Evolutionary conservation across 768 basidiomycete species (phyloP).

Genomic region (Pisolithus tinctorius): DNA sequence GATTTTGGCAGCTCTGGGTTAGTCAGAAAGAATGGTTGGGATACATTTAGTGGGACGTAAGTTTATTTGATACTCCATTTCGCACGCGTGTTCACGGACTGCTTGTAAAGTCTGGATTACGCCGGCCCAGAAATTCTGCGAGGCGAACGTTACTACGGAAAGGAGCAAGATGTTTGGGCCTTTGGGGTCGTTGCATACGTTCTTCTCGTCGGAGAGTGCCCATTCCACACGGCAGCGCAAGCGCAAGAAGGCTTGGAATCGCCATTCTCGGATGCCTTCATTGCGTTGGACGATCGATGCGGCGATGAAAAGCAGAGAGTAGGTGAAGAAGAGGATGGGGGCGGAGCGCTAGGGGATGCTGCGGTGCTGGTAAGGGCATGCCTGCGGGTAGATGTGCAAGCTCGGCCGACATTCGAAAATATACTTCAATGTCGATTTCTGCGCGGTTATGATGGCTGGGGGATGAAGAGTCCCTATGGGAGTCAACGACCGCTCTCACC

Average conservation of each 20-base stretch:
- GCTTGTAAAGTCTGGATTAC: constrained; percentile 66
- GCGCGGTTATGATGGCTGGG: constrained; percentile 73
- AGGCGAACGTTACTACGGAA: constrained; percentile 91
- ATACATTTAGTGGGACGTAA: constrained; percentile 89
- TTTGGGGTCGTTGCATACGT: constrained; percentile 97
- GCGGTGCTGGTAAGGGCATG: constrained; percentile 80
- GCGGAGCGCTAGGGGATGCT: constrained; percentile 79
- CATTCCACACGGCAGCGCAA: constrained; percentile 85
- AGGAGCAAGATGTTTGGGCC: constrained; percentile 98
- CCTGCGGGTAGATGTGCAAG: constrained; percentile 67
- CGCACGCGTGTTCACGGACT: constrained; percentile 8
- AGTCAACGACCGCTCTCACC: constrained; percentile 17
- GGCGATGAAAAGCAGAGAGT: constrained; percentile 64
- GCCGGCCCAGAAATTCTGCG: constrained; percentile 95
- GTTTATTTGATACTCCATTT: constrained; percentile 26
- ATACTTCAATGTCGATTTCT: constrained; percentile 79
- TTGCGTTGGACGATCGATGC: constrained; percentile 75
- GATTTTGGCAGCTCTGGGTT: constrained; percentile 94
- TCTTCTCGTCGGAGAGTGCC: constrained; percentile 86
- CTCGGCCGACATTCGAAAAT: constrained; percentile 81
- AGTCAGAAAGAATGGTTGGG: constrained; percentile 80
- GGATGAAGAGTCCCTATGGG: constrained; percentile 28
- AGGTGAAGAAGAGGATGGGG: constrained; percentile 76
- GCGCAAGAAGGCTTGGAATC: constrained; percentile 79
- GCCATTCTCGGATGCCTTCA: constrained; percentile 69